Evolutionary conservation across 768 basidiomycete species (phyloP).

Genomic region (Mycena sanguinolenta): DNA sequence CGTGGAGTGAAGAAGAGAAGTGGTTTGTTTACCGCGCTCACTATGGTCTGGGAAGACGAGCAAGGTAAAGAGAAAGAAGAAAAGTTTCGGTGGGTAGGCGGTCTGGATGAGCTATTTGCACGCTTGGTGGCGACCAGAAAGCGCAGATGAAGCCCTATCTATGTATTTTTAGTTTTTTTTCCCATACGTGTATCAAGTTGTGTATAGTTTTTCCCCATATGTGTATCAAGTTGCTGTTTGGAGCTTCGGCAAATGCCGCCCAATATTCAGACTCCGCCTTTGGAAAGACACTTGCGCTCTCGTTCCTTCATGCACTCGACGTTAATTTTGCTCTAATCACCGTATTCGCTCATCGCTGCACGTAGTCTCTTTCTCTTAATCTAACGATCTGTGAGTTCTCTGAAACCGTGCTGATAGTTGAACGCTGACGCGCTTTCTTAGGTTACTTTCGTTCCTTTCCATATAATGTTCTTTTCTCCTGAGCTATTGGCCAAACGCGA

Average conservation of each 20-base stretch:
- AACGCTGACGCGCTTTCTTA: neutral
- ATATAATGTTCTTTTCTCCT: slow-evolving; percentile 87
- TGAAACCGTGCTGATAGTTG: neutral
- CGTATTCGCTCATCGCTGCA: slow-evolving; percentile 4
- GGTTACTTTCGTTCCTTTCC: neutral
- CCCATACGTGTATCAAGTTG: neutral
- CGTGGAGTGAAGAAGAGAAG: slow-evolving; percentile 68
- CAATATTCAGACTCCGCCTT: slow-evolving; percentile 10
- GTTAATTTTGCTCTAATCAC: slow-evolving; percentile 27
- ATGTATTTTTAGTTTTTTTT: neutral
- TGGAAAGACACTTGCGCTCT: neutral
- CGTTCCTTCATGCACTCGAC: slow-evolving; percentile 10
- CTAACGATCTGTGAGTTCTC: neutral
- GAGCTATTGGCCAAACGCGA: slow-evolving; percentile 86
- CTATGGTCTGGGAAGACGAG: slow-evolving; percentile 58
- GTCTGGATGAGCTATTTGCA: slow-evolving; percentile 76
- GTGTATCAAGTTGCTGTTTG: slow-evolving; percentile 29
- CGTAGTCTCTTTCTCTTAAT: slow-evolving; percentile 1
- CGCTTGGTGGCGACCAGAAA: slow-evolving; percentile 65
- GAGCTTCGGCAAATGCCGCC: slow-evolving; percentile 15
- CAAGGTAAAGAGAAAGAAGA: slow-evolving; percentile 59
- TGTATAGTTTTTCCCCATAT: slow-evolving; percentile 3
- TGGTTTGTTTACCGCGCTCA: slow-evolving; percentile 66
- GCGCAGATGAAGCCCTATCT: slow-evolving; percentile 60
- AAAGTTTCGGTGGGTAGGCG: slow-evolving; percentile 70